Evolutionary conservation across 2,329 filamentous ascomycete species (phyloP), one percentile per base, ranked within the genome.

Genomic region (Pyrenophora tritici-repentis): DNA sequence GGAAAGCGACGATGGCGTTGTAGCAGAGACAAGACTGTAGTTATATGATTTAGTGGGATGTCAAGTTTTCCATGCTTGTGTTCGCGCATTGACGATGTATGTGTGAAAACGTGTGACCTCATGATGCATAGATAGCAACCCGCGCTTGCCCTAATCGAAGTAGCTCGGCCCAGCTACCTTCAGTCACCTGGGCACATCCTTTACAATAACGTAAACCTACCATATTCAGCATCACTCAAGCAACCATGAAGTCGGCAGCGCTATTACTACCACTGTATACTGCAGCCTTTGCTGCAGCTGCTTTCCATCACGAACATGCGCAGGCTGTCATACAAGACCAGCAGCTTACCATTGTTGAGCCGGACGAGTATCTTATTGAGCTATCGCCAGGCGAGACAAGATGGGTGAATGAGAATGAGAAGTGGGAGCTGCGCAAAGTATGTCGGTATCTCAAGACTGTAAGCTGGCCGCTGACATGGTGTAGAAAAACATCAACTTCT

Each of bases 371-470:
- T 73, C 81, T 96, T 39, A 86, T 99, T 58, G 92, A 97, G 78
- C 81, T 94, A 20, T 83, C 84, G n/a, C 91, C 91, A 3, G 91
- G 89, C 48, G 82, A 93, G 71, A 92, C 87, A 18, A 79, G 83
- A 80, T 94, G 90, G 89, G 87, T 97, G 26, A 95, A 90, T 0
- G 93, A 97, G 67, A 90, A 96, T 31, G 86, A 97, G 78, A 99
- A 97, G 76, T 97, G 93, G 91, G 86, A 87, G 73, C 78, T 97
- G 58, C 87, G 89, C 68, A 82, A 91, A 62, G 91, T 95, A 82
- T 50, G 84, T 76, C 12, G 10, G 17, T 2, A 22, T 6, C 6
- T 29, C 10, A 4, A 24, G 8, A 12, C 7, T 12, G 13, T 6
- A 36, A 47, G 20, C 31, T 14, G 35, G 9, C 18, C 10, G 42